Evolutionary conservation across 2,329 filamentous ascomycete species (phyloP).

Genomic region (Lachnellula subtilissima): DNA sequence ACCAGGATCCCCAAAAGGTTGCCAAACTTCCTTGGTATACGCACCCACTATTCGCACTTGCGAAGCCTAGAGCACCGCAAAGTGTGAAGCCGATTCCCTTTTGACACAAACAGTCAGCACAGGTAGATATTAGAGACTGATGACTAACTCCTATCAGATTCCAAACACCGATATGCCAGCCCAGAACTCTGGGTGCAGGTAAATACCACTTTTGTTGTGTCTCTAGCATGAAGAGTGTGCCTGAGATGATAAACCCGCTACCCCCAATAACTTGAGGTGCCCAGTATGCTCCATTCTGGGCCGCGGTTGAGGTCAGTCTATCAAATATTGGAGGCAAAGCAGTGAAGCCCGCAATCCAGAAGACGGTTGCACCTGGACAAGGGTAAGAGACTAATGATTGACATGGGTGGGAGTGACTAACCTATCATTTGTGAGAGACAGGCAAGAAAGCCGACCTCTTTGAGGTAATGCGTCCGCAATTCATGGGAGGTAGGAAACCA

Average conservation of each 20-base stretch:
- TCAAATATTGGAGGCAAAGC: slow-evolving; percentile 52
- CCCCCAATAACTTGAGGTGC: slow-evolving; percentile 59
- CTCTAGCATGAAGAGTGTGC: slow-evolving; percentile 59
- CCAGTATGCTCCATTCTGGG: slow-evolving; percentile 56
- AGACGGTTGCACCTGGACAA: slow-evolving; percentile 6
- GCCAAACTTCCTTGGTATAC: slow-evolving; percentile 46
- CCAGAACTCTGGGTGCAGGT: slow-evolving; percentile 51
- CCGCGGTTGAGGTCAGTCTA: slow-evolving; percentile 40
- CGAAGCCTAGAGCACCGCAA: slow-evolving; percentile 53
- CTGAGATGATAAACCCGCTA: slow-evolving; percentile 54
- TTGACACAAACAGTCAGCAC: not conserved
- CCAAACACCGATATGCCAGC: slow-evolving; percentile 65
- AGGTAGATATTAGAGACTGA: not conserved
- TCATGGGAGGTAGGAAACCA: slow-evolving; percentile 58
- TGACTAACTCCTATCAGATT: slow-evolving; percentile 50
- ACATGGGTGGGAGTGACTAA: slow-evolving; percentile 5
- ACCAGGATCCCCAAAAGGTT: slow-evolving; percentile 47
- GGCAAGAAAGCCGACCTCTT: slow-evolving; percentile 59
- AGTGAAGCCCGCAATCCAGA: slow-evolving; percentile 59
- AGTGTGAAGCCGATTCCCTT: slow-evolving; percentile 53
- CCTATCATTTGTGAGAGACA: slow-evolving; percentile 51
- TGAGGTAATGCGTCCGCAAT: slow-evolving; percentile 54
- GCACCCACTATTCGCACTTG: slow-evolving; percentile 34
- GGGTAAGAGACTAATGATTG: not conserved
- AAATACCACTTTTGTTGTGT: slow-evolving; percentile 60